Evolutionary conservation across 768 basidiomycete genomes (phyloP).

Genomic region (Trametes gibbosa): DNA sequence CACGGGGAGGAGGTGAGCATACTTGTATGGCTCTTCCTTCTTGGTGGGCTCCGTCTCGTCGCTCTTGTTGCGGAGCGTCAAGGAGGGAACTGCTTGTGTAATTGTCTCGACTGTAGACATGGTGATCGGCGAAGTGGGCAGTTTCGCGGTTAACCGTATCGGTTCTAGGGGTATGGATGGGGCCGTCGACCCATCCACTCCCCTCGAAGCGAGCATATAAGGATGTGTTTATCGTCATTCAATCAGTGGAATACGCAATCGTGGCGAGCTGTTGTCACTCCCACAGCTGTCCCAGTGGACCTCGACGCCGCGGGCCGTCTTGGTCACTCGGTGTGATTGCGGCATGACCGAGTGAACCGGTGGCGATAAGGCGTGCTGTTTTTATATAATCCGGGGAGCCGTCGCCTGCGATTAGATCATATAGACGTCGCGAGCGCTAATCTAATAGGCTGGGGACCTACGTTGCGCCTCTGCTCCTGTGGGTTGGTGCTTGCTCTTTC

Average conservation of each 20-base stretch:
- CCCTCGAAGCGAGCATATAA: constrained; percentile 9
- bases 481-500: too few species aligned
- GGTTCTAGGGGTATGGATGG: constrained; percentile 2
- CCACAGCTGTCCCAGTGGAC: constrained; percentile 2
- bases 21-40: constrained; percentile 46
- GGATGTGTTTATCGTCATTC: constrained; percentile 10
- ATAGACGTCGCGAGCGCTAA: too few species aligned
- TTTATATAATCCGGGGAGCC: constrained; percentile 3
- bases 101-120: constrained; percentile 29
- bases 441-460: too few species aligned
- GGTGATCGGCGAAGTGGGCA: not conserved
- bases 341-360: constrained; percentile 4
- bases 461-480: too few species aligned
- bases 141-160: constrained; percentile 3
- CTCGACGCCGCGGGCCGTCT: constrained; percentile 10
- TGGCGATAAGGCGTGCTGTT: constrained; percentile 18
- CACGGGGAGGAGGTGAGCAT: constrained; percentile 67
- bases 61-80: constrained; percentile 18
- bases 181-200: not conserved
- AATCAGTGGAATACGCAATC: constrained; percentile 14
- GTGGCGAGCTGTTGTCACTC: constrained; percentile 12
- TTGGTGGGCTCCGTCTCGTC: constrained; percentile 7
- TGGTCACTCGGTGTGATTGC: constrained; percentile 16
- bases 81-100: constrained; percentile 18
- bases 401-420: too few species aligned